Conservation (phyloP, 192 early-diverging fungal species). For the Coemansia brasiliensis region DNA sequence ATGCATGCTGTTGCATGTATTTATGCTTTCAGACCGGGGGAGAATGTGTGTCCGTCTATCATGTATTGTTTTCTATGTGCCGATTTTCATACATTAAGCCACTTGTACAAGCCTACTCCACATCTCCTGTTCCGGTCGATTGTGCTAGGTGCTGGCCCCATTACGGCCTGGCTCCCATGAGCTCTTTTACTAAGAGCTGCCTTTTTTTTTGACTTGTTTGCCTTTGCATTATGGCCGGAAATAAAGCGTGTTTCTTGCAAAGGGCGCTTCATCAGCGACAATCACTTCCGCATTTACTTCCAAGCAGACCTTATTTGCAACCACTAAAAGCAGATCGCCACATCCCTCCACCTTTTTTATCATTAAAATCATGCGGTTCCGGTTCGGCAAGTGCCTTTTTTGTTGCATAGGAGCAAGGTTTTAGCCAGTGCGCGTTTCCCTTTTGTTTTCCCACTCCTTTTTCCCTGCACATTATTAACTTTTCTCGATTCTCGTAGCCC, state of each 20-base stretch:
- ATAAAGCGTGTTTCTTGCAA: neutral
- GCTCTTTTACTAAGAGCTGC: too few relatives aligned
- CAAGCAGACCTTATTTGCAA: neutral
- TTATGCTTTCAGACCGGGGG: slow-evolving; percentile 10
- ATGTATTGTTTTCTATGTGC: neutral
- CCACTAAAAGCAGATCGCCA: neutral
- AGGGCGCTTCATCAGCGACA: neutral
- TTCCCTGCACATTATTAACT: neutral
- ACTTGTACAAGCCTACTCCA: neutral
- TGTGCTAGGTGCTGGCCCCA: too few relatives aligned
- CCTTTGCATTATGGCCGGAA: neutral
- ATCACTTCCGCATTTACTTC: slow-evolving; percentile 10
- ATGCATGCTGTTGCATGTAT: slow-evolving; percentile 5
- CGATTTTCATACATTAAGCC: neutral
- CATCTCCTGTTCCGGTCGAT: neutral
- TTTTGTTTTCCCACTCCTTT: neutral
- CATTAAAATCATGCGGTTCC: slow-evolving; percentile 7
- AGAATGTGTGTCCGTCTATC: slow-evolving; percentile 10
- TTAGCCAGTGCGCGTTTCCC: neutral
- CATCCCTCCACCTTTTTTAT: neutral
- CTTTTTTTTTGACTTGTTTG: neutral
- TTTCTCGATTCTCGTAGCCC: too few relatives aligned
- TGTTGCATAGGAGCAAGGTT: too few relatives aligned
- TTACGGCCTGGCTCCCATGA: too few relatives aligned
- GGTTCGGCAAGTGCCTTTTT: neutral